Evolutionary conservation across 2,329 filamentous ascomycete species (phyloP), one percentile per base, ranked within the genome.

Genomic region (Camptophora hylomeconis): DNA sequence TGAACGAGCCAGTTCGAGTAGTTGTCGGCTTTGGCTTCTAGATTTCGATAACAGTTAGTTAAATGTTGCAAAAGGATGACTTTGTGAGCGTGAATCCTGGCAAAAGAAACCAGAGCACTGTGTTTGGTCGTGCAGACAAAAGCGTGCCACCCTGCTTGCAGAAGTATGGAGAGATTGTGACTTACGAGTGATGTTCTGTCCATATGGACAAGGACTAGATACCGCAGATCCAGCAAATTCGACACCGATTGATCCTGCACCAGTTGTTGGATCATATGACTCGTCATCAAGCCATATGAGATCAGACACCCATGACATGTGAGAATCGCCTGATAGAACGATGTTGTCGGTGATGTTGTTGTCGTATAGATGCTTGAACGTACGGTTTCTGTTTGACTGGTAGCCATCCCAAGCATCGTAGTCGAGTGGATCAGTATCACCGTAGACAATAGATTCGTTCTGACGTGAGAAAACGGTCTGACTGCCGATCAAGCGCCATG

Each of bases 341-440:
- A 83, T 69, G 45, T 75, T 82, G 57, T 84, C 82, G 31, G 58
- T 59, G 40, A 83, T 81, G 12, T 72, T 62, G 49, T 80, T 71
- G 30, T 72, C 60, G 43, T 75, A 77, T 6, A 83, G 54, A 31
- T 72, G 68, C 42, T 72, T 55, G 7, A 81, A 57, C 0, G 79
- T 83, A 19, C 78, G 65, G 56, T 83, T 82, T 26, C 72, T 63
- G 51, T 81, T 82, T 7, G 74, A 63, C 31, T 67, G 55, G 45
- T 83, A 83, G 2, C 76, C 78, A 44, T 76, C 62, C 68, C 67
- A 73, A 12, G 61, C 57, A 42, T 78, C 72, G 41, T 67, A 65
- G 45, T 75, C 62, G 17, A 66, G 48, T 2, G 57, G 53, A 26
- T 54, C 47, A 9, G 23, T 6, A n/a, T 59, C 52, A 7, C 61